phyloP scores from a whole-genome alignment of 352 stramenopile species.

The Pythium biforme region DNA sequence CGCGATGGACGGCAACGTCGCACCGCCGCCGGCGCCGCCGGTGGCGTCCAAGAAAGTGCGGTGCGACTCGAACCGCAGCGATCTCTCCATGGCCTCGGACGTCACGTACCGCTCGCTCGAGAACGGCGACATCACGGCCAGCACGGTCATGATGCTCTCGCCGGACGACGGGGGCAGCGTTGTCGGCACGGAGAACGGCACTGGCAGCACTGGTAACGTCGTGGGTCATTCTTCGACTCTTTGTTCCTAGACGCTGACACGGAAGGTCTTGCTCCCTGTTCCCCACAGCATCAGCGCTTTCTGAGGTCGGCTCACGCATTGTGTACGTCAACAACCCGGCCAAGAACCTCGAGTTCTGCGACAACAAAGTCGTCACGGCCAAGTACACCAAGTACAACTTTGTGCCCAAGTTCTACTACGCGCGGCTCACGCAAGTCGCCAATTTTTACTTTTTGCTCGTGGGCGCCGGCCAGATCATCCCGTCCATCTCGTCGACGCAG shows the following conservation, averaged over 20 bases:
- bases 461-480: constrained; percentile 82
- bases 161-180: constrained; percentile 8
- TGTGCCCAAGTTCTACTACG: constrained; percentile 82
- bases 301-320: constrained; percentile 51
- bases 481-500: constrained; percentile 81
- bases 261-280: not conserved
- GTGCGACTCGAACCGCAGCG: constrained; percentile 37
- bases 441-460: constrained; percentile 92
- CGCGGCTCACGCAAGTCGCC: constrained; percentile 75
- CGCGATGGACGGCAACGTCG: constrained; percentile 18
- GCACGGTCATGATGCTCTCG: constrained; percentile 10
- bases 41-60: constrained; percentile 13
- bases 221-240: not conserved
- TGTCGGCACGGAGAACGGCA: not conserved
- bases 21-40: constrained; percentile 7
- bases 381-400: constrained; percentile 90
- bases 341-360: constrained; percentile 67
- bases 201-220: not conserved
- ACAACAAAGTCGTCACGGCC: constrained; percentile 81
- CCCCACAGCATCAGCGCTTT: constrained; percentile 24
- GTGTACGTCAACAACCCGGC: constrained; percentile 71
- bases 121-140: constrained; percentile 34
- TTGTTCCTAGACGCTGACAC: too few relatives aligned
- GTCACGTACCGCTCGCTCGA: constrained; percentile 47
- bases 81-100: constrained; percentile 44